Evolutionary conservation across 2,329 filamentous ascomycete species (phyloP), one percentile per base, ranked within the genome.

Genomic region (Epichloe gansuensis): DNA sequence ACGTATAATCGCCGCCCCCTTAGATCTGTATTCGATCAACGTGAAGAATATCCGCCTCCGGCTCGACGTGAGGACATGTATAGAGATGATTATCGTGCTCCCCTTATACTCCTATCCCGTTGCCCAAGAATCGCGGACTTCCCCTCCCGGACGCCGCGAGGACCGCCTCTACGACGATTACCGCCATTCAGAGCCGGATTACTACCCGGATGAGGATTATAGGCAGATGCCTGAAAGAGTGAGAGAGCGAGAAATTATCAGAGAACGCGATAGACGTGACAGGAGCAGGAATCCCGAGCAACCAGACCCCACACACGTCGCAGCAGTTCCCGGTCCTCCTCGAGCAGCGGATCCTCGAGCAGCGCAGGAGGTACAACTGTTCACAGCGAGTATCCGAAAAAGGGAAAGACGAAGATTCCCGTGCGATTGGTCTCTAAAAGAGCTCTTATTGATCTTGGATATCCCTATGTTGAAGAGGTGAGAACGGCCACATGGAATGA

Each of bases 371-470:
- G 72, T 25, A 78, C 75, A 2, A 75, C 74, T 9, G 66, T 75
- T n/a, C 75, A 72, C 62, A 80, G 72, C 67, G 77, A 83, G 53
- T 88, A 86, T 58, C 85, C 86, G 9, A 86, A 87, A 71, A 90
- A 86, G 67, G 91, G 91, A 61, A 95, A 91, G 76, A 96, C 91
- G 13, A 82, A 87, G 60, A 90, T 96, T 66, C 91, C 91, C 1
- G 82, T 81, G 54, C 80, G 85, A 53, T 74, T 95, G 55, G 88
- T 94, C 13, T 86, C 87, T 58, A 85, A 86, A 65, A 78, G 84
- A 56, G 91, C 88, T 2, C 78, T 96, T 37, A 83, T 87, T 56
- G 88, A 95, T 57, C 75, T 95, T 13, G 85, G 87, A 12, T 95
- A 95, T 67, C 88, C 88, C 0, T 96, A 83, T 61, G 78, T 88